Base-by-base conservation (phyloP, 331 rosid species). In the Pyracantha coccinea region DNA sequence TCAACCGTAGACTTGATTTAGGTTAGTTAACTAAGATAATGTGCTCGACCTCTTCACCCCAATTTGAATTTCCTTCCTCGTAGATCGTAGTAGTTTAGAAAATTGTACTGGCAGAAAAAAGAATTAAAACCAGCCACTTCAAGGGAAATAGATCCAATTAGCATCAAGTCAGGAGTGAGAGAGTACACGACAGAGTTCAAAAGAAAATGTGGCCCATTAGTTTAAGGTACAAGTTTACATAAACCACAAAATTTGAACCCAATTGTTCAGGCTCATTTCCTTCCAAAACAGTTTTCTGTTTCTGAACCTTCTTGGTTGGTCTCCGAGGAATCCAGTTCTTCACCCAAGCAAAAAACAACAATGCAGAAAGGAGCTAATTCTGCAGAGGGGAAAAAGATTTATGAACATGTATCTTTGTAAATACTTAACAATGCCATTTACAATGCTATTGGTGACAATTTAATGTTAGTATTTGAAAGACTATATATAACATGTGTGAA, bases 271-370 rank as follows among this genome's bases (percentile, higher is more conserved):
- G 33, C 35, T 65, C 47, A 35, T 31, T 52, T 75, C 45, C 57
- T 38, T 19, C 21, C 66, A 4, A 25, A 15, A 67, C 29, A 67
- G 85, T 86, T 80, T 85, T 79, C 14, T 84, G 83, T 83, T 86
- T 83, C 69, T 70, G 68, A 44, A 24, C 81, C 85, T 84, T 84
- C 87, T 82, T 88, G 78, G 78, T 75, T 62, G 75, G 91, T 53
- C 23, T 53, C 8, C 11, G 12, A 53, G 23, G 20, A 53, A 53
- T 53, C 12, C 1, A 53, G 58, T 53, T 75, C 84, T 85, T 89
- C 93, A 86, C 84, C 58, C 86, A 89, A 72, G 79, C 68, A 38
- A 89, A 89, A 78, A 85, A 83, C 82, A 86, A 61, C 78, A 89
- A 71, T 21, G 91, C 89, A 84, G 2, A 73, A 77, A 60, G 79